These are phyloP conservation scores for Neoboletus brunneissimus DNA, from an alignment of 768 basidiomycete genomes.

Conservation along the genomic window DNA sequence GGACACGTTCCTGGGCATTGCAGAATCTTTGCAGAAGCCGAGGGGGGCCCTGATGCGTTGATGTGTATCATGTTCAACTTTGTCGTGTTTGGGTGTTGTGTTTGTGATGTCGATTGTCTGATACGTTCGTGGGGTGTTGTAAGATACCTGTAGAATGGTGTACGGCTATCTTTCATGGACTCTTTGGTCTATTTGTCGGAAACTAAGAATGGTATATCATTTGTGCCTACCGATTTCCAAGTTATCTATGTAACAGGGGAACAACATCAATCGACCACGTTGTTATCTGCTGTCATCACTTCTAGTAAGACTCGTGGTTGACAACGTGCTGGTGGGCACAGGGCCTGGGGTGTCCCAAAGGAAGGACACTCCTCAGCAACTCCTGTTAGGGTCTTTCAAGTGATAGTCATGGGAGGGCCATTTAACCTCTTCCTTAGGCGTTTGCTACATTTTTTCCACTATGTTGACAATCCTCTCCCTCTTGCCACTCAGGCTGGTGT, in stretches of 20 bases:
- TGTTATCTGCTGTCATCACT: background rate
- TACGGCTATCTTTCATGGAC: background rate
- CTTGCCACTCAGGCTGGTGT: too few relatives aligned
- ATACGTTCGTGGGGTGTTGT: background rate
- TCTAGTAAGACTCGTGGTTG: too few relatives aligned
- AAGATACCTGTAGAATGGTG: background rate
- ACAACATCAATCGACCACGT: background rate
- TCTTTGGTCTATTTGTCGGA: background rate
- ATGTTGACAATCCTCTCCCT: background rate
- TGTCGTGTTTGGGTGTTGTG: background rate
- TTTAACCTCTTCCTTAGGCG: background rate
- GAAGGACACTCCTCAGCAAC: background rate
- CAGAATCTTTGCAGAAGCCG: slow-evolving; percentile 56
- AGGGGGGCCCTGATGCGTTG: slow-evolving; percentile 46
- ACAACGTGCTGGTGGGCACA: too few relatives aligned
- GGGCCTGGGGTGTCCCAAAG: background rate
- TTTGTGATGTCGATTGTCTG: background rate
- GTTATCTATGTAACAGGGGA: too few relatives aligned
- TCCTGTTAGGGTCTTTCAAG: background rate
- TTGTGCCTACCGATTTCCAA: too few relatives aligned
- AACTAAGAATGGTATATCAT: background rate
- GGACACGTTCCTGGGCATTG: slow-evolving; percentile 56
- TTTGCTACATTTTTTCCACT: background rate
- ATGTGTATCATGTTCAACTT: too few relatives aligned
- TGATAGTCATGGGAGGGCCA: background rate